phyloP scores from a whole-genome alignment of 208 protist species.

The Crithidia brevicula region DNA sequence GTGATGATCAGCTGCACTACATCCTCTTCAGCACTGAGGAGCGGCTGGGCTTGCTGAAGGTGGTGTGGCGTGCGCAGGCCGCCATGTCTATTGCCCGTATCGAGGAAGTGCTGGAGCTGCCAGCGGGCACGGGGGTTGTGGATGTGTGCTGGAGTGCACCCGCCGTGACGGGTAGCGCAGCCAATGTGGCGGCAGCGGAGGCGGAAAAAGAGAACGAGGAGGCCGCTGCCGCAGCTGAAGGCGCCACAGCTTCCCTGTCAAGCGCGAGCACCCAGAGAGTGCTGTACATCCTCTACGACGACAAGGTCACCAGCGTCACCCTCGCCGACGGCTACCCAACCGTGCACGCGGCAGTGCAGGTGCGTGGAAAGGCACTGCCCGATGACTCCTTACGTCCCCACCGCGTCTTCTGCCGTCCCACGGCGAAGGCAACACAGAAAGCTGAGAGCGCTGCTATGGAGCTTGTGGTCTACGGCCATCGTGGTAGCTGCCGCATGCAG shows the following conservation, averaged over 20 bases:
- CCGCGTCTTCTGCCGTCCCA: slow-evolving; percentile 24
- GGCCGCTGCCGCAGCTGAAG: background rate
- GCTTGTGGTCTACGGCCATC: slow-evolving; percentile 49
- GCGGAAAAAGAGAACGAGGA: slow-evolving; percentile 3
- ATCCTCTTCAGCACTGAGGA: slow-evolving; percentile 86
- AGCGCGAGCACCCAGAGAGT: no score
- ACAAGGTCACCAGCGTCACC: slow-evolving; percentile 61
- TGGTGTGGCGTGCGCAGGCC: slow-evolving; percentile 57
- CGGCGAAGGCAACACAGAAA: background rate
- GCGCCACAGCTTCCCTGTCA: no score
- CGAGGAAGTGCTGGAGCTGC: slow-evolving; percentile 64
- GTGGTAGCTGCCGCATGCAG: slow-evolving; percentile 44
- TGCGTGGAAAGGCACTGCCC: slow-evolving; percentile 19
- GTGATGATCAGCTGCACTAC: slow-evolving; percentile 61
- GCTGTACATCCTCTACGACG: slow-evolving; percentile 74
- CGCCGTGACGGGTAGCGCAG: background rate
- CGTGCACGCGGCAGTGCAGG: slow-evolving; percentile 39
- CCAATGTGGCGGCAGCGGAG: background rate
- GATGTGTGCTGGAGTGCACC: slow-evolving; percentile 58
- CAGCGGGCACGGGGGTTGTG: slow-evolving; percentile 56
- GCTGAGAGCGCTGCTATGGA: no score
- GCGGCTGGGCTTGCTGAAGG: slow-evolving; percentile 58
- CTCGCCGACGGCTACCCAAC: slow-evolving; percentile 57
- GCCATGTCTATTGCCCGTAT: slow-evolving; percentile 48
- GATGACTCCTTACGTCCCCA: slow-evolving; percentile 28